Conservation (phyloP, 2,329 filamentous ascomycete species). For the Cylindrodendrum hubeiense region DNA sequence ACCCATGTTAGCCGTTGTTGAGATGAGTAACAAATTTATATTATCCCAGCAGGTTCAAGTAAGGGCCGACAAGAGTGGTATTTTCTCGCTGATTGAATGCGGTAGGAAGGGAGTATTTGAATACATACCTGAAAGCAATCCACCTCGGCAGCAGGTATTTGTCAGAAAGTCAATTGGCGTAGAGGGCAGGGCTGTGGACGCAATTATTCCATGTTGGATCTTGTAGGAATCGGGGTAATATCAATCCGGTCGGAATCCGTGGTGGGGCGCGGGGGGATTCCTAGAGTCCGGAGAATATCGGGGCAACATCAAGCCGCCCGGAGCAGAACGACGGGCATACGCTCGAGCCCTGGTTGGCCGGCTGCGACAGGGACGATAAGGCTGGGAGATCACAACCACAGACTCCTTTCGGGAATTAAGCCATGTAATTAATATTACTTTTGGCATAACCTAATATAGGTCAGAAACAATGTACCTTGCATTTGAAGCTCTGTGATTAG, state of each 20-base stretch:
- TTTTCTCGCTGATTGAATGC: neutral
- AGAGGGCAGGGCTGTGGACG: neutral
- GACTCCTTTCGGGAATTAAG: neutral
- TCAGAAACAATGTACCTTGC: too few species aligned
- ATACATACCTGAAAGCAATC: neutral
- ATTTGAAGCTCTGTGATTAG: too few species aligned
- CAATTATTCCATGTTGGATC: neutral
- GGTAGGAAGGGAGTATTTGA: neutral
- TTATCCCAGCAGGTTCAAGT: neutral
- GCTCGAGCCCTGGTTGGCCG: neutral
- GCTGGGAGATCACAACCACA: neutral
- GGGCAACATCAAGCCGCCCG: neutral
- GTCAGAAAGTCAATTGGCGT: neutral
- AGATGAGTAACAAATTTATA: neutral
- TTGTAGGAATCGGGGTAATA: neutral
- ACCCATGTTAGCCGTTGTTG: neutral
- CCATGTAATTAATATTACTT: too few species aligned
- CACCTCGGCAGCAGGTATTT: neutral
- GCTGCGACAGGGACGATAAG: neutral
- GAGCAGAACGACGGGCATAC: neutral
- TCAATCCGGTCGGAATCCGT: neutral
- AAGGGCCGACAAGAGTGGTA: neutral
- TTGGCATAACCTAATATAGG: too few species aligned
- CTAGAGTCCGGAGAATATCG: neutral
- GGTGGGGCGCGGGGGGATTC: neutral